Evolutionary conservation across 257 asterid genomes (phyloP), one percentile per base, ranked within the genome.

Genomic region (Nicotiana tomentosiformis): DNA sequence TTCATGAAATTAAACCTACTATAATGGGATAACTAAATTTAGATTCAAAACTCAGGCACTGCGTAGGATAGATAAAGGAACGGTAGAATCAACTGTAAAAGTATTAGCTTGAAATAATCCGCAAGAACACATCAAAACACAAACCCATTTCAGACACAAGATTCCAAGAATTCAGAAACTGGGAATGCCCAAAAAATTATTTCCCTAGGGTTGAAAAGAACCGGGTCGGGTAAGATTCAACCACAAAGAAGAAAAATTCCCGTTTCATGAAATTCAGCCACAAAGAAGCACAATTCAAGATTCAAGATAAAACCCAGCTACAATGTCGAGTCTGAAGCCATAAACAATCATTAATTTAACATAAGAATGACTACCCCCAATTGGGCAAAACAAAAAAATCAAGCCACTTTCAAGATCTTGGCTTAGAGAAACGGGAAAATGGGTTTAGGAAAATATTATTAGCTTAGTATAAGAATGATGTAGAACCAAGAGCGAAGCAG

Each of bases 241-340:
- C 66, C 66, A 14, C 6, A 8, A 18, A 68, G 16, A 4, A n/a
- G 23, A 20, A 69, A 69, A 39, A 10, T 43, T 43, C 49, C 8
- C 5, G 77, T 9, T 68, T 9, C 55, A 18, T 29, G 26, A 68
- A 68, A 35, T 68, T 68, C 55, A 32, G 49, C 49, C 29, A 80
- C 5, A 29, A 58, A 62, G 56, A 82, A 64, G 12, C 55, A 17
- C 77, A 51, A 61, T 16, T 84, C 57, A 58, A 49, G 43, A 10
- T 64, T 33, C 67, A n/a, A 37, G 33, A 33, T 68, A 16, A 78
- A 6, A 66, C 82, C 85, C 85, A 84, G 39, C 53, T 60, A 7
- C 35, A 17, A 60, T 8, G 20, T 43, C 20, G 33, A 43, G 23
- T 70, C 35, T 43, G 58, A 70, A 70, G n/a, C 12, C 35, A 20